Percentiles rank a stretch among this genome's conserved stretches.
These are phyloP conservation scores for Talaromyces borbonicus DNA, from an alignment of 495 filamentous ascomycete species.

Conservation along the genomic window DNA sequence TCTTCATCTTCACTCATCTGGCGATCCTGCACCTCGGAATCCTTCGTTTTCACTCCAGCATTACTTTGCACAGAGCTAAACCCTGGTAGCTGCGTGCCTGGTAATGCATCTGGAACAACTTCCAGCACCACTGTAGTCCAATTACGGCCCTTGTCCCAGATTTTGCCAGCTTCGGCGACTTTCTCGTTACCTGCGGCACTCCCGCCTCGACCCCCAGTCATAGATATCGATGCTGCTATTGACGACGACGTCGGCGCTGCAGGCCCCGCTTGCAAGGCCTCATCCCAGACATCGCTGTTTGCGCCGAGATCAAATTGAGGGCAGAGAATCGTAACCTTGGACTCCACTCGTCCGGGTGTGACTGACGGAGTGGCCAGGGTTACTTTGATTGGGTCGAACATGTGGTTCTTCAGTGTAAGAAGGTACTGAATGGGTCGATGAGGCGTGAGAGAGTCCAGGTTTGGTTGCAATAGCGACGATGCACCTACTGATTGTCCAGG, in stretches of 20 bases:
- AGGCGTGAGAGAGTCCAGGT: constrained; percentile 47
- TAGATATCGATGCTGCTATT: constrained; percentile 20
- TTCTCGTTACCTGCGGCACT: constrained; percentile 36
- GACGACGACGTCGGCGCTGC: constrained; percentile 16
- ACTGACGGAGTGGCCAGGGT: constrained; percentile 75
- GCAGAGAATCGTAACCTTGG: constrained; percentile 83
- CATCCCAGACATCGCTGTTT: constrained; percentile 93
- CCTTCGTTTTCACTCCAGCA: constrained; percentile 8
- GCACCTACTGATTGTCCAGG: constrained; percentile 15
- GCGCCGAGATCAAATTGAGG: constrained; percentile 92
- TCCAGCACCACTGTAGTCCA: constrained; percentile 90
- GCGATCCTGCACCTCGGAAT: too few species aligned
- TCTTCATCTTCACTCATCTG: too few species aligned
- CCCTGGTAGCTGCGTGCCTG: constrained; percentile 13
- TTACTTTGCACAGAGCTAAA: not conserved
- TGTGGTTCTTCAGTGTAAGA: constrained; percentile 82
- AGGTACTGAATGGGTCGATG: constrained; percentile 69
- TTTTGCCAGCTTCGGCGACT: constrained; percentile 79
- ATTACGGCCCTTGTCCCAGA: constrained; percentile 92
- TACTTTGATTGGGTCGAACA: constrained; percentile 82
- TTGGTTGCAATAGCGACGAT: constrained; percentile 17
- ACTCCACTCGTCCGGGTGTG: constrained; percentile 67
- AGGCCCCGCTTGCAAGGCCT: constrained; percentile 53
- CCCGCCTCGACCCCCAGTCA: constrained; percentile 11
- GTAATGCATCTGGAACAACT: constrained; percentile 60